These are phyloP conservation scores for Starmerella davenportii DNA, from an alignment of 805 yeast genomes.

Conservation along the genomic window DNA sequence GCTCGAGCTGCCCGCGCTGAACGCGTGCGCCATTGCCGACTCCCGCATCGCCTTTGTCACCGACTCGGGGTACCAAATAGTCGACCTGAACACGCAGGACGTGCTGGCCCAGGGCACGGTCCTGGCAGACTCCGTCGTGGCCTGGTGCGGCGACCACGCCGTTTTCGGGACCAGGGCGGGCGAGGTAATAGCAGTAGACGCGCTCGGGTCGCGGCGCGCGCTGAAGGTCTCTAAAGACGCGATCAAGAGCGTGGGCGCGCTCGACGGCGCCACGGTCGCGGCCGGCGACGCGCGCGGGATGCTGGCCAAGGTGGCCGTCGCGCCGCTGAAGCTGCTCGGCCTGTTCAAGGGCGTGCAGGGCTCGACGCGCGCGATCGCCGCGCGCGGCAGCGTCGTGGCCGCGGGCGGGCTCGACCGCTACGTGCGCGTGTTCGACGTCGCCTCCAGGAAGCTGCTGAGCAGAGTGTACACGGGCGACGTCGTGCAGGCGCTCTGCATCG, in stretches of 20 bases:
- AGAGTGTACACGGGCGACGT: constrained; percentile 67
- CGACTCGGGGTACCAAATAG: too few species aligned
- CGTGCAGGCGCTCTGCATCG: constrained; percentile 31
- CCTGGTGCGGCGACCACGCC: not conserved
- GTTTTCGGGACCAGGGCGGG: not conserved
- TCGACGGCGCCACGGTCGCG: constrained; percentile 31
- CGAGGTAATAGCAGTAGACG: not conserved
- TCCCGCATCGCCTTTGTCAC: not conserved
- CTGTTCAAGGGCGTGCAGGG: constrained; percentile 67
- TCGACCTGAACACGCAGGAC: not conserved
- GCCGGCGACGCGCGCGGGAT: constrained; percentile 55
- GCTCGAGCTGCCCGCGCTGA: too few species aligned
- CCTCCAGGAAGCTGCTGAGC: constrained; percentile 39
- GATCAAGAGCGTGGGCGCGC: constrained; percentile 26
- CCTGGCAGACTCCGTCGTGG: not conserved
- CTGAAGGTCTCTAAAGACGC: constrained; percentile 40
- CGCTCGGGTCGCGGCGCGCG: not conserved
- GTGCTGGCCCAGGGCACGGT: not conserved
- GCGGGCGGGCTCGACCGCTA: constrained; percentile 83
- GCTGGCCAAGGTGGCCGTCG: constrained; percentile 27
- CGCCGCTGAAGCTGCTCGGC: constrained; percentile 32
- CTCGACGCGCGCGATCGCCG: constrained; percentile 32
- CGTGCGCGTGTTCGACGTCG: constrained; percentile 53
- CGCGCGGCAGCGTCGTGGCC: constrained; percentile 28
- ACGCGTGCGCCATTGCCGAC: not conserved